phyloP scores from a whole-genome alignment of 1,139 yeast species.

The Diutina ranongensis region DNA sequence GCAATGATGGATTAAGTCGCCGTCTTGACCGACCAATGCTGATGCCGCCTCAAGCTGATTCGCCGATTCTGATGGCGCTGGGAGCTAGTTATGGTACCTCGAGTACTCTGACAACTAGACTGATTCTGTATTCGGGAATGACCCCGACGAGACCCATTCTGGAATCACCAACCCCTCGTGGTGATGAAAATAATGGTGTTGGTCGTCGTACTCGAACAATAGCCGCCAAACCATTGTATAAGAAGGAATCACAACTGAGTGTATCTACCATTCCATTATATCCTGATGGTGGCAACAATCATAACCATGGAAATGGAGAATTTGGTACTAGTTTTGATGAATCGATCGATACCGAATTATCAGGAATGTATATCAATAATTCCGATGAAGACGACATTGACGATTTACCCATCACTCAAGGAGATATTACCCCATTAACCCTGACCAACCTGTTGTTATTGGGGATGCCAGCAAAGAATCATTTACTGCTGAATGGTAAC shows the following conservation, averaged over 20 bases:
- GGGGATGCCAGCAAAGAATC: neutral
- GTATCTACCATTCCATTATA: neutral
- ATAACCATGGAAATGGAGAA: neutral
- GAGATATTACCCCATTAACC: slow-evolving; percentile 24
- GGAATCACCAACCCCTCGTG: neutral
- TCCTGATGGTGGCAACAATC: neutral
- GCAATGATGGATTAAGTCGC: neutral
- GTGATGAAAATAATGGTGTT: neutral
- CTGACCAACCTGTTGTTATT: slow-evolving; percentile 17
- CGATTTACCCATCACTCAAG: slow-evolving; percentile 12
- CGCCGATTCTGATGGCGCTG: slow-evolving; percentile 3
- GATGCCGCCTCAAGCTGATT: neutral
- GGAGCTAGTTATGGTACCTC: neutral
- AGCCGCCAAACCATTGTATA: neutral
- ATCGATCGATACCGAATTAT: neutral
- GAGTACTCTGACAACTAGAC: neutral
- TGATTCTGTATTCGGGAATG: neutral
- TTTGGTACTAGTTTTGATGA: neutral
- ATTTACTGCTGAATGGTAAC: neutral
- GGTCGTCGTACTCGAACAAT: neutral
- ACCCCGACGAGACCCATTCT: too few relatives aligned
- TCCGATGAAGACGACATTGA: slow-evolving; percentile 11
- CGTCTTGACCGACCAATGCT: neutral
- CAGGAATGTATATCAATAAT: neutral
- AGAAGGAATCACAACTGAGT: slow-evolving; percentile 2